Percentiles rank a stretch among this genome's conserved stretches.
phyloP scores from a whole-genome alignment of 1,139 yeast species.

The Tardiomyces depauwii region DNA sequence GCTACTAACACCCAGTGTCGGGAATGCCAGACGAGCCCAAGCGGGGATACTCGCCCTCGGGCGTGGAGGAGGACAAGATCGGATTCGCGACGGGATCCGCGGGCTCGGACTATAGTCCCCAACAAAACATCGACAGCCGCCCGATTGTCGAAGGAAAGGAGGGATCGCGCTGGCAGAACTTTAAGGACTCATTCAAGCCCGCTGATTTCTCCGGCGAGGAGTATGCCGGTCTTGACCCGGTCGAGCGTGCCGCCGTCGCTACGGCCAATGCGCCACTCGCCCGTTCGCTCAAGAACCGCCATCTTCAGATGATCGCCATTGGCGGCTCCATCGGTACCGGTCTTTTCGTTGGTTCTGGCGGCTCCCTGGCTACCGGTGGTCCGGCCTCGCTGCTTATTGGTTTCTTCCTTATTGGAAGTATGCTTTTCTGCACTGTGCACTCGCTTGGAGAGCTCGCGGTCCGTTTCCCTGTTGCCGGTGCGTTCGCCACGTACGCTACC shows the following conservation, averaged over 20 bases:
- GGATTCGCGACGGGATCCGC: neutral
- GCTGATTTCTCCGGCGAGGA: constrained; percentile 48
- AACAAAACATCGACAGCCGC: neutral
- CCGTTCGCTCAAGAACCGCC: constrained; percentile 29
- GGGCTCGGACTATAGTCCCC: neutral
- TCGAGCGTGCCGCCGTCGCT: constrained; percentile 52
- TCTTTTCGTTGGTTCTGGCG: constrained; percentile 43
- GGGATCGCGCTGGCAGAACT: neutral
- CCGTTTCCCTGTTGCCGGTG: constrained; percentile 60
- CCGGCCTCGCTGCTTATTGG: constrained; percentile 62
- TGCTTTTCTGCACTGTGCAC: constrained; percentile 56
- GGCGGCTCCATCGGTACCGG: constrained; percentile 75
- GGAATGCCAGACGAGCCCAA: neutral
- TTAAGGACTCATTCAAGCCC: constrained; percentile 44
- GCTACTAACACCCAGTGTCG: too few species aligned
- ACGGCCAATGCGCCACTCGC: constrained; percentile 30
- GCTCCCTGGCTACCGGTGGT: constrained; percentile 50
- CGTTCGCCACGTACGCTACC: constrained; percentile 54
- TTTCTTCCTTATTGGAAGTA: constrained; percentile 52
- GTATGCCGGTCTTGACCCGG: constrained; percentile 46
- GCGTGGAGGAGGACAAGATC: neutral
- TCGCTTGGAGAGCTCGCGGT: constrained; percentile 67
- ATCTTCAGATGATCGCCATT: constrained; percentile 49
- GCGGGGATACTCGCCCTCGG: neutral
- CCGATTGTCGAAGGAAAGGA: neutral